Base-by-base conservation (phyloP, 2,329 filamentous ascomycete genomes). In the Fusarium acutatum region DNA sequence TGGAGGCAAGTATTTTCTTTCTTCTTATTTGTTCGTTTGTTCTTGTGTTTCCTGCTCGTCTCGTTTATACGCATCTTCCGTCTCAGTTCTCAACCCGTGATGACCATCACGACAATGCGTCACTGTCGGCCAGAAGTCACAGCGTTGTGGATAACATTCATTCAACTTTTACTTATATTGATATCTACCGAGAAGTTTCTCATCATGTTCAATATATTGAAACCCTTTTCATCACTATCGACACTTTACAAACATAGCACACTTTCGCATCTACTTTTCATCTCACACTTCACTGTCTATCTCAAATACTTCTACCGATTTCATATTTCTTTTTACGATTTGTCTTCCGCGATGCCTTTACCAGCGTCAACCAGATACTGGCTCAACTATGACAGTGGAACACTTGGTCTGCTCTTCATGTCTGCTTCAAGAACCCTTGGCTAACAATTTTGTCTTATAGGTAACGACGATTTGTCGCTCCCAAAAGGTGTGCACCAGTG, bases 401-500 rank as follows among this genome's bases (percentile, higher is more conserved):
- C 37, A 52, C 52, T 69, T 35, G 64, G 75, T 79, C 64, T 60
- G 73, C 71, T 59, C 22, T 43, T 63, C 53, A 38, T 38, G 44
- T 35, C 24, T 24, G 35, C 24, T 37, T 38, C 60, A 20, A 34
- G 22, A 53, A 53, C 6, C 30, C 17, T 32, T 24, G 43, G 58
- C 84, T 85, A 76, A 86, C 82, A 46, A 50, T 43, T n/a, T 40
- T 32, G 50, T n/a, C 15, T 44, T 52, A n/a, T 68, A 91, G 89
- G 83, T 59, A 91, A 88, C 72, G 90, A 92, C 77, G 90, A 92
- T 75, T 80, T 92, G 73, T 91, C 89, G 53, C 84, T 92, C 26
- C 90, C 90, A 34, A 92, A 92, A 83, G 89, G 89, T 90, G 85
- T 66, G 83, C n/a, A 20, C 24, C 24, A 22, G 18, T 28, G 12